Base-by-base conservation (phyloP, 129 eudicot genomes). In the Helianthus annuus region DNA sequence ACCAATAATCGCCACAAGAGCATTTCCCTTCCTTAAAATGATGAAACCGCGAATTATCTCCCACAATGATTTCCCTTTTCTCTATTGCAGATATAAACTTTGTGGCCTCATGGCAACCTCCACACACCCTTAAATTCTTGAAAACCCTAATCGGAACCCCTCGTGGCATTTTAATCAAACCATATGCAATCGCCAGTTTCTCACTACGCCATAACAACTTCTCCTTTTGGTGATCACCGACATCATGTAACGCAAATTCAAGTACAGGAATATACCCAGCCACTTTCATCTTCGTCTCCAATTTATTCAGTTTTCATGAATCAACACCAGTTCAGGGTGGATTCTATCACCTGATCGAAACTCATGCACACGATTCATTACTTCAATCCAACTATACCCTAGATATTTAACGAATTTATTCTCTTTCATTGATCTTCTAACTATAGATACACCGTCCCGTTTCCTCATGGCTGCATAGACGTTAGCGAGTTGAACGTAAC, bases 1-100 rank as follows among this genome's bases (percentile, higher is more conserved):
- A 91, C 97, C 97, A 91, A 72, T 88, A 88, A 83, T 91, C 97
- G 71, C 88, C 88, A 68, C 96, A 91, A 70, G 96, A 88, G 77
- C 97, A 88, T 48, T 48, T 80, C 36, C 96, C 97, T 10, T 84
- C 68, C 66, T 63, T 64, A 53, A 88, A 88, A 80, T 86, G 92
- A 69, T 91, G 97, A 84, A 91, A 91, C 73, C 97, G 80, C 1
- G 85, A 85, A 10, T 81, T 88, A 72, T 91, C 97, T 74, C 97
- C 84, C 65, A 91, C 89, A 64, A 91, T 77, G 17, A 91, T 86
- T 72, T 88, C 89, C 78, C 97, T 86, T 72, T 70, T 80, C 81
- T 91, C 97, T 44, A 82, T 60, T 6, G 59, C 83, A 7, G 97
- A 91, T 68, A 91, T 88, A 66, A 62, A 82, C 53, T 88, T 91